Conservation (phyloP, 2,329 filamentous ascomycete species). For the Microcera coccophila region DNA sequence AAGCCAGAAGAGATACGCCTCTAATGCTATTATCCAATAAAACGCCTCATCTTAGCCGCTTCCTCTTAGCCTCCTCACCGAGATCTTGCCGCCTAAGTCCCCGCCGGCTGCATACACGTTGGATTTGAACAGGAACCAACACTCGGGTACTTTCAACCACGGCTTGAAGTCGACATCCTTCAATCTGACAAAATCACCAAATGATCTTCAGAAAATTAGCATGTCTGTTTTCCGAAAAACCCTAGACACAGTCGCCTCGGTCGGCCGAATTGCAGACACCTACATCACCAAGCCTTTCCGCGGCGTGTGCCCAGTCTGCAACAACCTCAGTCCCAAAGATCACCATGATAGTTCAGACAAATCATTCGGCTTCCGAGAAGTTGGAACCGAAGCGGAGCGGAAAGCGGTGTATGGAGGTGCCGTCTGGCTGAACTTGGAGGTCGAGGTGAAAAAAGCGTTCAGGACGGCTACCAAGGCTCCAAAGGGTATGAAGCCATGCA, state of each 20-base stretch:
- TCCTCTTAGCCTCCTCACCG: too few species aligned
- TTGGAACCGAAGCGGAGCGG: background rate
- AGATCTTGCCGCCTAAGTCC: too few species aligned
- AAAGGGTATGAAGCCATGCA: background rate
- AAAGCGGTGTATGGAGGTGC: background rate
- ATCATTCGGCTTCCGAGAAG: slow-evolving; percentile 1
- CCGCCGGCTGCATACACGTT: too few species aligned
- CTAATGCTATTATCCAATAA: too few species aligned
- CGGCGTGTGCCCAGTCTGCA: slow-evolving; percentile 1
- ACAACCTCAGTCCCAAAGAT: slow-evolving; percentile 4
- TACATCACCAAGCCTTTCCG: slow-evolving; percentile 2
- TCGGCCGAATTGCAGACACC: slow-evolving; percentile 1
- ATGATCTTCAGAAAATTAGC: too few species aligned
- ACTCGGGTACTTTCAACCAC: too few species aligned
- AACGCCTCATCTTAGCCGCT: too few species aligned
- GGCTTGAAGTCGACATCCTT: too few species aligned
- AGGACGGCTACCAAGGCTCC: background rate
- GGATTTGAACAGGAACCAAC: too few species aligned
- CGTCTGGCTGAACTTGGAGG: slow-evolving; percentile 1
- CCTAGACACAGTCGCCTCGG: slow-evolving; percentile 1
- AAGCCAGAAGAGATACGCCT: too few species aligned
- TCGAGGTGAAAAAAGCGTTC: background rate
- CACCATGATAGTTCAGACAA: slow-evolving; percentile 3
- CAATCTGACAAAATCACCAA: too few species aligned
- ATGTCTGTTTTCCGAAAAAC: too few species aligned